A percentile compares a stretch with the other conserved stretches of the same genome.
phyloP scores from a whole-genome alignment of 1,284 basidiomycete species.

The Ceratobasidium sp. region DNA sequence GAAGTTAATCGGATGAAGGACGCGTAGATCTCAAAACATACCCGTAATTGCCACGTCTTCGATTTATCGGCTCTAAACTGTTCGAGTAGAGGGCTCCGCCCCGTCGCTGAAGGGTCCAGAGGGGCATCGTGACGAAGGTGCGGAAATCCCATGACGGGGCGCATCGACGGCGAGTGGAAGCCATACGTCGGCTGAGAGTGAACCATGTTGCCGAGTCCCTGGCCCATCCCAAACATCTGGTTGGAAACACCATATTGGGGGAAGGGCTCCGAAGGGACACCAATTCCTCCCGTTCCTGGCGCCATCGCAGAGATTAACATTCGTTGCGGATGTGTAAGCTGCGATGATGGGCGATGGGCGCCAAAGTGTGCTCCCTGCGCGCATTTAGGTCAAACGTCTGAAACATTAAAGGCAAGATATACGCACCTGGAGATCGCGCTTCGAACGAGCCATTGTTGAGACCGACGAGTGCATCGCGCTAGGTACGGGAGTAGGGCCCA shows the following conservation, averaged over 20 bases:
- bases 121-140: slow-evolving; percentile 34
- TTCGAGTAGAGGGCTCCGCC: slow-evolving; percentile 67
- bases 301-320: slow-evolving; percentile 60
- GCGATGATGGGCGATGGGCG: slow-evolving; percentile 63
- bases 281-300: slow-evolving; percentile 57
- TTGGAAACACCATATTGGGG: slow-evolving; percentile 39
- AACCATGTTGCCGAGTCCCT: slow-evolving; percentile 34
- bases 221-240: slow-evolving; percentile 42
- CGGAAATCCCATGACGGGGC: slow-evolving; percentile 34
- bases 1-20: slow-evolving; percentile 42
- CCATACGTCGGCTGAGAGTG: slow-evolving; percentile 40
- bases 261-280: slow-evolving; percentile 41
- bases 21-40: slow-evolving; percentile 56
- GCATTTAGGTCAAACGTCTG: background rate
- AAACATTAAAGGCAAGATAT: slow-evolving; percentile 25
- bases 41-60: slow-evolving; percentile 84
- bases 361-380: slow-evolving; percentile 60
- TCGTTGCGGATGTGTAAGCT: slow-evolving; percentile 59
- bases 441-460: slow-evolving; percentile 59
- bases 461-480: slow-evolving; percentile 63
- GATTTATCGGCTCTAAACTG: slow-evolving; percentile 87
- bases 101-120: slow-evolving; percentile 43
- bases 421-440: slow-evolving; percentile 69
- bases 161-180: slow-evolving; percentile 28
- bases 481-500: slow-evolving; percentile 27